A percentile compares a stretch with the other conserved stretches of the same genome.
Evolutionary conservation across 371 early-diverging fungal genomes (phyloP).

Genomic region (Apophysomyces elegans): DNA sequence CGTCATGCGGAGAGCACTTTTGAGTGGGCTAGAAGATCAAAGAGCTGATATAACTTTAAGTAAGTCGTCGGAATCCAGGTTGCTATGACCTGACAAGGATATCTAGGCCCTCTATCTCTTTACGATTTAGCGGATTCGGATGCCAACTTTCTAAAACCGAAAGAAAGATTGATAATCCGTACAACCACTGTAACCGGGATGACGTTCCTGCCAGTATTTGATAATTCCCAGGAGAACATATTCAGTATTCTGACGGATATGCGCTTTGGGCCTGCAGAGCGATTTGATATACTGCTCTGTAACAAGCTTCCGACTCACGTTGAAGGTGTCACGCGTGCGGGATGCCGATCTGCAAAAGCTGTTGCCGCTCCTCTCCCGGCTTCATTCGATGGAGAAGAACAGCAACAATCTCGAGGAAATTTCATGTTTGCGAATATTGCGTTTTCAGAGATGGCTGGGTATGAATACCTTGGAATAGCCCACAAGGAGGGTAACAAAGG

Average conservation of each 20-base stretch:
- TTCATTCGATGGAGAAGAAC: constrained; percentile 37
- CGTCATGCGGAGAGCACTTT: constrained; percentile 62
- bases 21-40: constrained; percentile 64
- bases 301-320: constrained; percentile 18
- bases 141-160: constrained; percentile 25
- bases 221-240: constrained; percentile 34
- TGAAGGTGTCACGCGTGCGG: constrained; percentile 18
- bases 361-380: constrained; percentile 50
- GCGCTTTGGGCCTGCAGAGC: constrained; percentile 29
- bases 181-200: constrained; percentile 17
- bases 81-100: constrained; percentile 3
- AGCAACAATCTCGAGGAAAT: constrained; percentile 43
- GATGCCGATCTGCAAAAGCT: constrained; percentile 32
- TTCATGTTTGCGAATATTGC: constrained; percentile 51
- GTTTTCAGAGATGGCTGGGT: constrained; percentile 45
- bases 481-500: constrained; percentile 36
- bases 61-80: constrained; percentile 13
- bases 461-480: constrained; percentile 50
- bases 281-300: constrained; percentile 55
- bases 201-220: constrained; percentile 38
- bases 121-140: constrained; percentile 20
- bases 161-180: constrained; percentile 27
- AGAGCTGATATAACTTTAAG: constrained; percentile 29
- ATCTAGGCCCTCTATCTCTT: constrained; percentile 33
- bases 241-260: constrained; percentile 56